These are phyloP conservation scores for Kwoniella shandongensis DNA, from an alignment of 768 basidiomycete genomes.

Conservation along the genomic window DNA sequence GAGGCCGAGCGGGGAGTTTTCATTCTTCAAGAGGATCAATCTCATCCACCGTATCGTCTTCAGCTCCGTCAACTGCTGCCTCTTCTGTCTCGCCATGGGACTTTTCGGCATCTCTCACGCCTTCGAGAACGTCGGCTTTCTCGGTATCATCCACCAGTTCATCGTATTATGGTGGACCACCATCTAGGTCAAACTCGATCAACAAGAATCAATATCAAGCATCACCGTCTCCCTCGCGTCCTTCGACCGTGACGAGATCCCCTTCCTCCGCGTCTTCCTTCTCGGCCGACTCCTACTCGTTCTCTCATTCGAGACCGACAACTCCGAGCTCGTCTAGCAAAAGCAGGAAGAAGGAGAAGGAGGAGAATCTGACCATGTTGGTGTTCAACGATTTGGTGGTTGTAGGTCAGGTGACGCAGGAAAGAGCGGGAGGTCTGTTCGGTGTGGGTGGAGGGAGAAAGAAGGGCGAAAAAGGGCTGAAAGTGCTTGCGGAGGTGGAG, in stretches of 20 bases:
- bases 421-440: constrained; percentile 29
- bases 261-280: constrained; percentile 14
- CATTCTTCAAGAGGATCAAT: constrained; percentile 29
- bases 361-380: constrained; percentile 35
- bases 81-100: constrained; percentile 34
- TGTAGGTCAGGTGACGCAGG: constrained; percentile 14
- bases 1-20: constrained; percentile 22
- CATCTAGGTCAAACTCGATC: constrained; percentile 21
- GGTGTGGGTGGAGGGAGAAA: constrained; percentile 17
- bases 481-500: constrained; percentile 29
- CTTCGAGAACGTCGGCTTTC: constrained; percentile 29
- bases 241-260: constrained; percentile 12
- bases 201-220: not conserved
- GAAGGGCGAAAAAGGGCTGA: constrained; percentile 16
- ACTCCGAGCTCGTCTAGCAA: constrained; percentile 12
- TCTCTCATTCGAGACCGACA: constrained; percentile 11
- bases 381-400: constrained; percentile 46
- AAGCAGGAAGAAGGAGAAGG: constrained; percentile 19
- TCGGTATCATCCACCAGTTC: constrained; percentile 26
- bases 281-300: not conserved
- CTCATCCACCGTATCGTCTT: constrained; percentile 32
- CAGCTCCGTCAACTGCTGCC: constrained; percentile 12
- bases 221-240: constrained; percentile 12
- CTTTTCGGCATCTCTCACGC: constrained; percentile 17
- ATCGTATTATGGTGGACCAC: constrained; percentile 9